phyloP scores from a whole-genome alignment of 2,329 filamentous ascomycete species.

The Fusarium phyllophilum region DNA sequence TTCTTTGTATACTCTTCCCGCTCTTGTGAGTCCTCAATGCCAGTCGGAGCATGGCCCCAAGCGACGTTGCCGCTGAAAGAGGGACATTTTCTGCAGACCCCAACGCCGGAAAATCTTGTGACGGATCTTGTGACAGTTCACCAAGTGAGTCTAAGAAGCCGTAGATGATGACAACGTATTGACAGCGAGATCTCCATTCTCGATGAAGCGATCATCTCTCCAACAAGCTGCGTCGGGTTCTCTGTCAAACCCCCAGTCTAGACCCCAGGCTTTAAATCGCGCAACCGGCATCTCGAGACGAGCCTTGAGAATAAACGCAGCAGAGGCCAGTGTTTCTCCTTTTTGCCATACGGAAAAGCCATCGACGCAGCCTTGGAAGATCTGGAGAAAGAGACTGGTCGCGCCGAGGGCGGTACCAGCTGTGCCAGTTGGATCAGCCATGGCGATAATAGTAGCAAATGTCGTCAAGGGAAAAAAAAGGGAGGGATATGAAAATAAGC shows the following conservation, averaged over 20 bases:
- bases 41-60: not conserved
- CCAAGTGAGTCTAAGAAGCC: not conserved
- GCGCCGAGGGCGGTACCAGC: not conserved
- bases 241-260: not conserved
- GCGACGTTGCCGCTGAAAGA: not conserved
- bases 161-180: not conserved
- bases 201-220: not conserved
- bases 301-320: not conserved
- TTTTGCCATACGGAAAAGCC: not conserved
- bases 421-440: not conserved
- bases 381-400: not conserved
- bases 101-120: not conserved
- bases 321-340: rapidly evolving
- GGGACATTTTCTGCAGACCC: not conserved
- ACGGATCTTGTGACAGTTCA: too few species aligned
- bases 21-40: not conserved
- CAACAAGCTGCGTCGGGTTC: not conserved
- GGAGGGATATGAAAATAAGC: not conserved
- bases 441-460: too few species aligned
- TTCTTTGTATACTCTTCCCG: not conserved
- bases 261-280: not conserved
- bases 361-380: not conserved
- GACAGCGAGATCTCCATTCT: rapidly evolving
- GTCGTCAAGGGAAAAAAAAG: too few species aligned
- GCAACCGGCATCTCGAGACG: not conserved